Evolutionary conservation across 2,329 filamentous ascomycete genomes (phyloP).

Genomic region (Claviceps cyperi): DNA sequence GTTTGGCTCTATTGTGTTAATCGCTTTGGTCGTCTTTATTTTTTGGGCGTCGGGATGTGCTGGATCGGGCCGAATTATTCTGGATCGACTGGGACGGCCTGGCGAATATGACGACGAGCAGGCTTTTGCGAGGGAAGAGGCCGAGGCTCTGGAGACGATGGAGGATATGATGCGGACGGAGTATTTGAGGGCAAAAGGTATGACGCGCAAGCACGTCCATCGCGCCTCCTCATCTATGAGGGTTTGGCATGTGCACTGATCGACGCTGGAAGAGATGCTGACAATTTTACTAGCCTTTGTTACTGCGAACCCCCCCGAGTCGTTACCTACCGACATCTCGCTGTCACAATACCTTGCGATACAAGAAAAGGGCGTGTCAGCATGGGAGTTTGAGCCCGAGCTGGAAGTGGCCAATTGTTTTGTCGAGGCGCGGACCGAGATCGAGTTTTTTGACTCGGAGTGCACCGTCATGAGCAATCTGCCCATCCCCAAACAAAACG

Average conservation of each 20-base stretch:
- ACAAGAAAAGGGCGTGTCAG: constrained; percentile 98
- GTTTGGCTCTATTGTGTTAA: constrained; percentile 78
- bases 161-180: constrained; percentile 82
- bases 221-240: no score
- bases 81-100: constrained; percentile 83
- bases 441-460: constrained; percentile 97
- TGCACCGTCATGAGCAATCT: constrained; percentile 96
- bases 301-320: constrained; percentile 87
- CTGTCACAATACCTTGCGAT: constrained; percentile 95
- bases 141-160: constrained; percentile 88
- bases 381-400: constrained; percentile 99
- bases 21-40: constrained; percentile 78
- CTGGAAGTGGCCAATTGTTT: constrained; percentile 98
- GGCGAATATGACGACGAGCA: constrained; percentile 98
- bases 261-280: constrained; percentile 5
- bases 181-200: constrained; percentile 92
- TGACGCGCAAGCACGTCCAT: constrained; percentile 7
- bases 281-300: constrained; percentile 58
- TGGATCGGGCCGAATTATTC: constrained; percentile 70
- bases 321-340: constrained; percentile 89
- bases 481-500: constrained; percentile 95
- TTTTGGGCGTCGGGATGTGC: constrained; percentile 63
- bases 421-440: constrained; percentile 88
- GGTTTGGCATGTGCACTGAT: no score
- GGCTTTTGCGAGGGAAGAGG: constrained; percentile 84